Evolutionary conservation across 2,329 filamentous ascomycete species (phyloP).

Genomic region (Bipolaris sorokiniana): DNA sequence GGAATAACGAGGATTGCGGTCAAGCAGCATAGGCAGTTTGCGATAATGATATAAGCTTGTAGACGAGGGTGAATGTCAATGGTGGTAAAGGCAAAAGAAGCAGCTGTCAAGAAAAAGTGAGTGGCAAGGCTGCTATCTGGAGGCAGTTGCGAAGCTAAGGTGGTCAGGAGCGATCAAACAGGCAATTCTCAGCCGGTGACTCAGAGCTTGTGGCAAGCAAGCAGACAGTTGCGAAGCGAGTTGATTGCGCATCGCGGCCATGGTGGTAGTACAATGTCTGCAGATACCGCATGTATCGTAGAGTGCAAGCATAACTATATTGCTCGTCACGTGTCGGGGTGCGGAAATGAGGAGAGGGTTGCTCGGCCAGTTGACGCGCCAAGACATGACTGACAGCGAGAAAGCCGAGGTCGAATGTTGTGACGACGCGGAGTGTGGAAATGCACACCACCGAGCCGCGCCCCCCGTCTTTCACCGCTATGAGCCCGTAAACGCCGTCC

Average conservation of each 20-base stretch:
- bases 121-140: slow-evolving; percentile 4
- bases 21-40: slow-evolving; percentile 6
- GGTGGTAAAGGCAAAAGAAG: neutral
- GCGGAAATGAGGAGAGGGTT: slow-evolving; percentile 4
- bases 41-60: neutral
- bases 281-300: neutral
- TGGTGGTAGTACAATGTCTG: too few species aligned
- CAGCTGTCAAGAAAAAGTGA: slow-evolving; percentile 5
- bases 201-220: slow-evolving; percentile 9
- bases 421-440: slow-evolving; percentile 22
- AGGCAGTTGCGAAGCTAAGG: slow-evolving; percentile 17
- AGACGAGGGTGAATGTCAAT: neutral
- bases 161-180: slow-evolving; percentile 25
- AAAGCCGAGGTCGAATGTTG: slow-evolving; percentile 22
- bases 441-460: slow-evolving; percentile 19
- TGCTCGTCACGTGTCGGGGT: slow-evolving; percentile 3
- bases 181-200: slow-evolving; percentile 13
- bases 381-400: slow-evolving; percentile 20
- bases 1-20: neutral
- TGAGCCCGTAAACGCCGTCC: slow-evolving; percentile 13
- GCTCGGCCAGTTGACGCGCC: slow-evolving; percentile 19
- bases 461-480: slow-evolving; percentile 16
- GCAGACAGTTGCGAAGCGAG: slow-evolving; percentile 5
- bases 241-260: neutral
- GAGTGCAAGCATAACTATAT: neutral